These are phyloP conservation scores for Leccinum variicolor DNA, from an alignment of 768 basidiomycete species.

Conservation along the genomic window DNA sequence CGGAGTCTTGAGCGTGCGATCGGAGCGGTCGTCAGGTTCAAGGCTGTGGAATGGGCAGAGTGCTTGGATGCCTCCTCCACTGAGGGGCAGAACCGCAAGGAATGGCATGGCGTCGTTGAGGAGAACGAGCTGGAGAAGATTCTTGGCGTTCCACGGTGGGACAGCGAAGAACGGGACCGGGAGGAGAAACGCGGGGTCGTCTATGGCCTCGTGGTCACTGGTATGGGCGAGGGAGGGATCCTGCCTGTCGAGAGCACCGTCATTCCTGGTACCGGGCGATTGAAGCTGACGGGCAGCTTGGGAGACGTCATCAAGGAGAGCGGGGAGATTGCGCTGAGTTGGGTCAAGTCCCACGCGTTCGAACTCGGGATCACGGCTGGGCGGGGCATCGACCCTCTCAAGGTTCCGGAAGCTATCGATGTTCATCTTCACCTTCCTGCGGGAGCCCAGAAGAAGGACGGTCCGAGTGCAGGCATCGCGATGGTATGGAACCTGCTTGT, in stretches of 20 bases:
- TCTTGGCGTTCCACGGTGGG: conserved; percentile 76
- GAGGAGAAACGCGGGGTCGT: conserved; percentile 74
- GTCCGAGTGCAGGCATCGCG: conserved; percentile 86
- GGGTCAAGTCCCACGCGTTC: conserved; percentile 87
- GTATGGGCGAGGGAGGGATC: conserved; percentile 82
- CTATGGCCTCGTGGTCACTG: conserved; percentile 85
- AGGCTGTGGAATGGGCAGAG: conserved; percentile 90
- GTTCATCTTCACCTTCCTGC: conserved; percentile 87
- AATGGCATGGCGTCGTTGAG: conserved; percentile 61
- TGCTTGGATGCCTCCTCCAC: conserved; percentile 34
- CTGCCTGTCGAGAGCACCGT: conserved; percentile 81
- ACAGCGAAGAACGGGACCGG: conserved; percentile 75
- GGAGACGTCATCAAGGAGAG: conserved; percentile 94
- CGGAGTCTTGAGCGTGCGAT: conserved; percentile 84
- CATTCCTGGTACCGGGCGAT: conserved; percentile 68
- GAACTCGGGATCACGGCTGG: conserved; percentile 72
- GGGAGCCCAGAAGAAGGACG: conserved; percentile 92
- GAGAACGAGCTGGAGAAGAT: conserved; percentile 78
- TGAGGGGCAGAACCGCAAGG: conserved; percentile 25
- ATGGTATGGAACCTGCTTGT: conserved; percentile 51
- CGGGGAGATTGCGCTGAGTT: conserved; percentile 85
- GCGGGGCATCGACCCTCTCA: conserved; percentile 70
- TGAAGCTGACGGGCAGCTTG: conserved; percentile 80
- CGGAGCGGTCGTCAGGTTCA: conserved; percentile 83
- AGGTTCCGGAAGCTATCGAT: conserved; percentile 69